Base-by-base conservation (phyloP, 1,139 yeast genomes). In the Arxiozyma heterogenica region DNA sequence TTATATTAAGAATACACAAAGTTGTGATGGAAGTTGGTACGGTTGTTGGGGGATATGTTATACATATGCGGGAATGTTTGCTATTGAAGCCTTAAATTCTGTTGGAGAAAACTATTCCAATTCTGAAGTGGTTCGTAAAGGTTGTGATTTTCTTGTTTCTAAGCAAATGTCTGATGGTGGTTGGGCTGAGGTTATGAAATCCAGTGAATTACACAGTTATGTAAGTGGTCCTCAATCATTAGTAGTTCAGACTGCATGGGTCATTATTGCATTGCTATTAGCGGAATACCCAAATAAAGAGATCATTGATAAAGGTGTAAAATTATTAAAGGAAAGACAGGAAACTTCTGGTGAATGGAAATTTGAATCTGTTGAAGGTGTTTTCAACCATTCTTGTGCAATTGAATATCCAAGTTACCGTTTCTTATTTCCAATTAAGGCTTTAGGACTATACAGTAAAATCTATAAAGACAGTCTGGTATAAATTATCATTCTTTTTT, bases 31-130 rank as follows among this genome's bases (percentile, higher is more conserved):
- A 0, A 84, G 96, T 11, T 94, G 98, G 98, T 94, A 91, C 68
- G 99, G 99, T 1, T 84, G 91, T 47, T 94, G 99, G 99, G 99
- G 98, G 47, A 85, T 94, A 12, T 94, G 99, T 66, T 90, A 79
- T 67, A 88, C 97, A 0, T 94, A 94, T 71, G 98, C 98, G 0
- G 86, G 93, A 1, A 94, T 94, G 98, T 94, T 94, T 79, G 98
- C 99, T 0, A 72, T 93, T 39, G 99, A 94, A 64, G 98, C 98
- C 0, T 75, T 93, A 52, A 74, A 81, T 44, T 80, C 94, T 2
- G 84, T 85, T 27, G 88, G 85, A 1, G 77, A 78, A 57, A 73
- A 69, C 1, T 93, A 89, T 66, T 66, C 64, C 1, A 88, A 84
- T 63, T 81, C 85, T 42, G 79, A 74, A 6, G 70, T 75, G 2